Conservation (phyloP, 495 filamentous ascomycete genomes). For the Neurospora sp. region DNA sequence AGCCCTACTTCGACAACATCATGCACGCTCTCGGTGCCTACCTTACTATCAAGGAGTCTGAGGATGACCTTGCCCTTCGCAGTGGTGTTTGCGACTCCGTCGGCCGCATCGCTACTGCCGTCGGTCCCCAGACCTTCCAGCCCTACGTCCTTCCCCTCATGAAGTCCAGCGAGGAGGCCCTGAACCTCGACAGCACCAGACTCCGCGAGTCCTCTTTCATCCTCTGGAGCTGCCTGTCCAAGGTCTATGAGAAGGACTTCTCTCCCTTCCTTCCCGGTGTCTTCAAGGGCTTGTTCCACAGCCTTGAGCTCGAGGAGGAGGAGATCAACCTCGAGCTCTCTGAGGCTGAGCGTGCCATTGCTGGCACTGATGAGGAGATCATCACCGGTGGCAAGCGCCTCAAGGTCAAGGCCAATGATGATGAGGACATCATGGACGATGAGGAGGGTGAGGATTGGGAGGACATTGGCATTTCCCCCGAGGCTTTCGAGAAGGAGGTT, state of each 20-base stretch:
- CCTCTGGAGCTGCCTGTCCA: conserved; percentile 87
- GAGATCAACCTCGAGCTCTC: conserved; percentile 72
- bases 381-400: conserved; percentile 72
- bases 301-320: conserved; percentile 81
- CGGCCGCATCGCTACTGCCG: conserved; percentile 81
- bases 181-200: conserved; percentile 80
- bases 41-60: conserved; percentile 73
- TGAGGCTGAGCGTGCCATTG: conserved; percentile 65
- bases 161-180: conserved; percentile 80
- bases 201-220: conserved; percentile 94
- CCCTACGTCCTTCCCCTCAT: conserved; percentile 83
- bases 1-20: conserved; percentile 77
- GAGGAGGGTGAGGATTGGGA: conserved; percentile 71
- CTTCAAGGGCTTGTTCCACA: conserved; percentile 72
- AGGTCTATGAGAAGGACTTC: conserved; percentile 89
- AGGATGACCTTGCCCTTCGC: conserved; percentile 83
- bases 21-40: conserved; percentile 80
- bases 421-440: conserved; percentile 48
- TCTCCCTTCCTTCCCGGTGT: conserved; percentile 75
- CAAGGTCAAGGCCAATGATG: conserved; percentile 53
- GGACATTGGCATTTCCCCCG: conserved; percentile 67
- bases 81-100: conserved; percentile 84
- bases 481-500: conserved; percentile 95
- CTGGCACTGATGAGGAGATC: conserved; percentile 53
- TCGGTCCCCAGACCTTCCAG: conserved; percentile 77